Evolutionary conservation across 2,329 filamentous ascomycete genomes (phyloP).

Genomic region (Aureobasidium sp.): DNA sequence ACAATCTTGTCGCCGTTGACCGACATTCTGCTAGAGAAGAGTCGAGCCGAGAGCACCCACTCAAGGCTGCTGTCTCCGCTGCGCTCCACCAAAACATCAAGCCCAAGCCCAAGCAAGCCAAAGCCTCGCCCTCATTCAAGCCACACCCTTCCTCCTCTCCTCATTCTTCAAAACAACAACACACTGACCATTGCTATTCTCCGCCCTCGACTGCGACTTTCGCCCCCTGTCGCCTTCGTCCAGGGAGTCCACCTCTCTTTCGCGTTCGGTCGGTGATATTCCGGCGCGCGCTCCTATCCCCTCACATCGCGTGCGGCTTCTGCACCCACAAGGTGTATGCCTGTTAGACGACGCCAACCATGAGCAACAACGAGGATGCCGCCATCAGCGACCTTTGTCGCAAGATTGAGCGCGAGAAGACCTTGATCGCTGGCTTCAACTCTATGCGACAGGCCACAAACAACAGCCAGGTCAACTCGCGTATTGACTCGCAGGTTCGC

Average conservation of each 20-base stretch:
- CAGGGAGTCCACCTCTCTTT: neutral
- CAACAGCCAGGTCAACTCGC: constrained; percentile 83
- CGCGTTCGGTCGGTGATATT: constrained; percentile 1
- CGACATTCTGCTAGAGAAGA: neutral
- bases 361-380: constrained; percentile 47
- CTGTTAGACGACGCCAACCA: constrained; percentile 30
- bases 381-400: constrained; percentile 72
- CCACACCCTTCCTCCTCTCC: neutral
- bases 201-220: neutral
- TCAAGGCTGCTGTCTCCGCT: neutral
- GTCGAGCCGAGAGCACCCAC: neutral
- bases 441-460: constrained; percentile 93
- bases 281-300: neutral
- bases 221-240: neutral
- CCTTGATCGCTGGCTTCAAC: constrained; percentile 86
- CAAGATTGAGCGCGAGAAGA: constrained; percentile 98
- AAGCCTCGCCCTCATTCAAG: neutral
- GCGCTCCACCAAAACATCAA: neutral
- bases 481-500: constrained; percentile 87
- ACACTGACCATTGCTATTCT: neutral
- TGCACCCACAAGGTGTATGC: neutral
- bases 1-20: neutral
- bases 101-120: neutral
- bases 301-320: neutral
- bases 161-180: neutral